A percentile compares a stretch with the other conserved stretches of the same genome.
Conservation (phyloP, 169 alveolate species). For the Eimeria necatrix region DNA sequence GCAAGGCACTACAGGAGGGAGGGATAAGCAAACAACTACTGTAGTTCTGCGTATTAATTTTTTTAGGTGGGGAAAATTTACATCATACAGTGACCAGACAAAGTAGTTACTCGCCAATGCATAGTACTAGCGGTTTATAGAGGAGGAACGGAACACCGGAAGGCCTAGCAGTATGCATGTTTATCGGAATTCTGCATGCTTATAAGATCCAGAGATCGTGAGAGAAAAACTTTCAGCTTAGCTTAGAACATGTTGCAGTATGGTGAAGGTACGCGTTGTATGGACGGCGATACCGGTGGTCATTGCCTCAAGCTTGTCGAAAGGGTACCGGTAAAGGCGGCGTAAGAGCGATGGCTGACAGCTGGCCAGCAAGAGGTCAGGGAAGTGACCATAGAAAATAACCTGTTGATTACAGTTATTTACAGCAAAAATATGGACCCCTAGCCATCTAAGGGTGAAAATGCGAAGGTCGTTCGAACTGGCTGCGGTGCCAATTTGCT, state of each 20-base stretch:
- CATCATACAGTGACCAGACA: no score
- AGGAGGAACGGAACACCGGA: no score
- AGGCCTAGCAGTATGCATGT: not conserved
- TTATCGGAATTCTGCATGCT: not conserved
- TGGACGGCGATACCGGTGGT: constrained; percentile 52
- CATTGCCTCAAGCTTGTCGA: constrained; percentile 88
- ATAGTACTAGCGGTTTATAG: no score
- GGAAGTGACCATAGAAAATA: constrained; percentile 95
- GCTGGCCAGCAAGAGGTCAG: constrained; percentile 94
- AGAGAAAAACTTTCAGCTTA: not conserved
- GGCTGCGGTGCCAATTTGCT: not conserved
- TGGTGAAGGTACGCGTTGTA: not conserved
- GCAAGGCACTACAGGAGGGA: no score
- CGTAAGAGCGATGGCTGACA: constrained; percentile 87
- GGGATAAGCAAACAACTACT: no score
- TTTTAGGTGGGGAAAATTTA: no score
- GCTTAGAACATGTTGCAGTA: not conserved
- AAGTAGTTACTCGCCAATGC: no score
- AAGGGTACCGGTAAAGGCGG: constrained; percentile 89
- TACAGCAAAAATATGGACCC: not conserved
- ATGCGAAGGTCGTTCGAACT: not conserved
- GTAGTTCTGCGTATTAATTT: no score
- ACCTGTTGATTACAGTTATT: constrained; percentile 76
- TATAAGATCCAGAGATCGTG: not conserved
- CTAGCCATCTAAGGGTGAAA: no score